Conservation (phyloP, 768 basidiomycete genomes). For the Clavaria fumosa region DNA sequence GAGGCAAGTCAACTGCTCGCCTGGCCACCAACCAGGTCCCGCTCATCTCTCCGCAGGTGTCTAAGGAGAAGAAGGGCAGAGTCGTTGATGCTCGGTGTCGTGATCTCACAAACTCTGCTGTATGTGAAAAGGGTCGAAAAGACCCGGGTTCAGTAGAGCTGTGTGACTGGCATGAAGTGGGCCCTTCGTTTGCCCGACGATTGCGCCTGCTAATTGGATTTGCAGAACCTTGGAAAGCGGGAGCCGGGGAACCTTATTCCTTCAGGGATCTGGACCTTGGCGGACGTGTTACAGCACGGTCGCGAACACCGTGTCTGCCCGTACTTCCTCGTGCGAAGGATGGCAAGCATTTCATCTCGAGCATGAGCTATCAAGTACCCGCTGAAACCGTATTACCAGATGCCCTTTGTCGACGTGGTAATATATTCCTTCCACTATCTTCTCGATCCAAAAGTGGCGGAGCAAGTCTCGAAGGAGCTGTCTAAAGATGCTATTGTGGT, state of each 20-base stretch:
- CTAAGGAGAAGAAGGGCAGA: constrained; percentile 97
- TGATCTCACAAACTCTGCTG: constrained; percentile 78
- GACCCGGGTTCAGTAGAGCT: constrained; percentile 84
- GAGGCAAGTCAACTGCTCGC: constrained; percentile 40
- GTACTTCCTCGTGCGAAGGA: constrained; percentile 89
- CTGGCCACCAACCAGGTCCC: neutral
- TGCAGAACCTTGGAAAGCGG: constrained; percentile 64
- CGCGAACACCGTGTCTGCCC: constrained; percentile 79
- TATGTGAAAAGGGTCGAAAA: constrained; percentile 67
- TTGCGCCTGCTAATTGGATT: constrained; percentile 4
- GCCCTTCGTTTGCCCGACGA: neutral
- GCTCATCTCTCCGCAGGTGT: constrained; percentile 39
- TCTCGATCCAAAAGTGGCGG: constrained; percentile 96
- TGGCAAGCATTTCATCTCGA: constrained; percentile 38
- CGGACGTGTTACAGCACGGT: constrained; percentile 82
- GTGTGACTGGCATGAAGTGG: constrained; percentile 92
- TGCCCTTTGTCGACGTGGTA: constrained; percentile 90
- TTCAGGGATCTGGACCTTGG: constrained; percentile 84
- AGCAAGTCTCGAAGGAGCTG: constrained; percentile 96
- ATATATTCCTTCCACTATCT: constrained; percentile 99
- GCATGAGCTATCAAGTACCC: neutral
- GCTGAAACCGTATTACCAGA: constrained; percentile 28
- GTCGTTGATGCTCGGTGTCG: constrained; percentile 94
- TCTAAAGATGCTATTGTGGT: constrained; percentile 97
- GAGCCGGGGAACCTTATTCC: constrained; percentile 76